A percentile compares a stretch with the other conserved stretches of the same genome.
phyloP scores from a whole-genome alignment of 192 early-diverging fungal genomes.

The Spizellomyces sp. region DNA sequence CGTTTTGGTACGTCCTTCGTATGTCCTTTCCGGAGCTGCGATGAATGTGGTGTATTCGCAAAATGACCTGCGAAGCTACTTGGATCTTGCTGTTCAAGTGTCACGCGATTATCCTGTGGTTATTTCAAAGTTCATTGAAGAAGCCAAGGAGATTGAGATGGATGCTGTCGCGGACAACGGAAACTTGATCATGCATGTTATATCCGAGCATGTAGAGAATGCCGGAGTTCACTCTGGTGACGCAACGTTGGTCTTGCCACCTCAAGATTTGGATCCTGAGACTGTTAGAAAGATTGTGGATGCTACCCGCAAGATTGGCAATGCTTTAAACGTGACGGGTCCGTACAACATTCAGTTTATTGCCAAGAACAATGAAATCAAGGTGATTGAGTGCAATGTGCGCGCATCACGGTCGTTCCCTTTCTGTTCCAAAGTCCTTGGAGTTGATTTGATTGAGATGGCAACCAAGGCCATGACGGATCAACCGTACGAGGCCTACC shows the following conservation, averaged over 20 bases:
- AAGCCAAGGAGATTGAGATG: conserved; percentile 98
- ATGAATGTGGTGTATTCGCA: conserved; percentile 94
- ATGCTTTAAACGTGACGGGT: conserved; percentile 94
- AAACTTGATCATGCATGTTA: conserved; percentile 89
- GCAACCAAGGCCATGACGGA: conserved; percentile 93
- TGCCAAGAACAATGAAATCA: conserved; percentile 99
- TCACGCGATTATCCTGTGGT: conserved; percentile 95
- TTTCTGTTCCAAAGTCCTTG: conserved; percentile 96
- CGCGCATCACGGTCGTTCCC: conserved; percentile 96
- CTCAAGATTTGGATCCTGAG: conserved; percentile 93
- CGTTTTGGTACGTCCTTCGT: conserved; percentile 96
- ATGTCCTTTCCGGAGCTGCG: conserved; percentile 97
- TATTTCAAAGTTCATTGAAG: conserved; percentile 97
- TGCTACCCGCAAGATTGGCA: conserved; percentile 89
- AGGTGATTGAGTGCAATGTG: conserved; percentile 99
- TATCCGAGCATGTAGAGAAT: conserved; percentile 99
- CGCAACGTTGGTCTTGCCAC: conserved; percentile 92
- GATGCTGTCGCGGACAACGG: conserved; percentile 97
- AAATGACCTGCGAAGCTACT: conserved; percentile 81
- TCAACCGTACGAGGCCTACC: conserved; percentile 79
- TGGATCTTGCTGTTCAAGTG: conserved; percentile 88
- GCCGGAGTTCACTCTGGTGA: conserved; percentile 99
- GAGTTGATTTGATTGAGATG: conserved; percentile 95
- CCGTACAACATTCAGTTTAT: conserved; percentile 99
- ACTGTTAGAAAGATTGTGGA: conserved; percentile 91